phyloP scores from a whole-genome alignment of 2,329 filamentous ascomycete genomes.

The Epicoccum sorghinum region DNA sequence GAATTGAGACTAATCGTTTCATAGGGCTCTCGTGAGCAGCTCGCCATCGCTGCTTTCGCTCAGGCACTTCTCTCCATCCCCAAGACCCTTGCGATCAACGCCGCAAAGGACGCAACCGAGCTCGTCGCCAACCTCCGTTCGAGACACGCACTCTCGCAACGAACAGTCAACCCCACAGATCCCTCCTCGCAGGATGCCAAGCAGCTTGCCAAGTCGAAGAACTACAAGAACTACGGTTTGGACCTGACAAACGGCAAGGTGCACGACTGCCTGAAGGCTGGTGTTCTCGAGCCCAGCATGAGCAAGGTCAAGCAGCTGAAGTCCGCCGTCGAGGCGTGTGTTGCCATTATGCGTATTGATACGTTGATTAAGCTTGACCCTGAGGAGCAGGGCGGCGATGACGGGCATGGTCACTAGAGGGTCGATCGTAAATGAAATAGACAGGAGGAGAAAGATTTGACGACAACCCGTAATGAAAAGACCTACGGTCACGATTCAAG shows the following conservation, averaged over 20 bases:
- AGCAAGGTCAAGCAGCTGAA: constrained; percentile 99
- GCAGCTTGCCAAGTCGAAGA: constrained; percentile 88
- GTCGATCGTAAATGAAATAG: constrained; percentile 7
- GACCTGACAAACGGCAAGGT: constrained; percentile 90
- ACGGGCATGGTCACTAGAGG: constrained; percentile 79
- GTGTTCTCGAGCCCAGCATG: constrained; percentile 94
- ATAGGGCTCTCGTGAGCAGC: constrained; percentile 87
- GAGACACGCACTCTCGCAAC: constrained; percentile 91
- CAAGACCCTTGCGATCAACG: constrained; percentile 96
- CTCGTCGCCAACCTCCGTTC: constrained; percentile 94
- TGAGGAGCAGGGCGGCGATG: constrained; percentile 77
- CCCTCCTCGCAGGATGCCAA: constrained; percentile 76
- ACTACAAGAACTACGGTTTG: constrained; percentile 97
- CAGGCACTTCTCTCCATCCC: constrained; percentile 92
- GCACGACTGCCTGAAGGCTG: constrained; percentile 90
- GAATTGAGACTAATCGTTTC: constrained; percentile 6
- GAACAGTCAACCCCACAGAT: constrained; percentile 73
- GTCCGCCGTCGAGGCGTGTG: constrained; percentile 97
- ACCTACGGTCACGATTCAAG: constrained; percentile 17
- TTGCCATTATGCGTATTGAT: constrained; percentile 99
- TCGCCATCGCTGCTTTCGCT: constrained; percentile 97
- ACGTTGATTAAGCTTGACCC: constrained; percentile 98
- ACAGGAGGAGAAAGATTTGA: constrained; percentile 11
- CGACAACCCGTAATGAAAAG: constrained; percentile 19
- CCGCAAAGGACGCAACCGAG: constrained; percentile 94